A percentile compares a stretch with the other conserved stretches of the same genome.
Evolutionary conservation across 805 yeast genomes (phyloP).

Genomic region (Starmera quercuum): DNA sequence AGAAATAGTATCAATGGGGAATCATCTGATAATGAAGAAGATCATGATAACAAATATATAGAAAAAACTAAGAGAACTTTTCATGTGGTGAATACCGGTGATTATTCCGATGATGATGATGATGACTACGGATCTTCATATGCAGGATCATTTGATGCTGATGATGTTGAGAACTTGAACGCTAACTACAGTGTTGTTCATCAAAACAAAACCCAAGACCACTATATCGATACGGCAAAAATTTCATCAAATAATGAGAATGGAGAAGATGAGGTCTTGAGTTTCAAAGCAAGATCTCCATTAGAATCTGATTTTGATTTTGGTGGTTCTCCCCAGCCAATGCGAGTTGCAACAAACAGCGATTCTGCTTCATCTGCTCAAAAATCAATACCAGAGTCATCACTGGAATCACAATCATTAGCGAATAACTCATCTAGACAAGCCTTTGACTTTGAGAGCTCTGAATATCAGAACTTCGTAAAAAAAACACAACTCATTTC

Average conservation of each 20-base stretch:
- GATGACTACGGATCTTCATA: constrained; percentile 2
- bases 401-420: not conserved
- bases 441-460: not conserved
- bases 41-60: not conserved
- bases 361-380: constrained; percentile 3
- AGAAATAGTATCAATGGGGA: too few species aligned
- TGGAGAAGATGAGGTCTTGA: constrained; percentile 20
- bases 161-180: constrained; percentile 4
- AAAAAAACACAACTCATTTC: constrained; percentile 1
- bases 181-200: constrained; percentile 10
- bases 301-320: constrained; percentile 20
- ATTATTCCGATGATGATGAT: constrained; percentile 13
- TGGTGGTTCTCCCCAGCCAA: constrained; percentile 7
- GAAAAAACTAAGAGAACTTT: constrained; percentile 7
- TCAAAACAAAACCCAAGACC: constrained; percentile 4
- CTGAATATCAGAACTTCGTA: not conserved
- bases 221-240: not conserved
- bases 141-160: constrained; percentile 6
- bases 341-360: constrained; percentile 17
- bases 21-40: constrained; percentile 2
- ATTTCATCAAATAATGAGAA: constrained; percentile 4
- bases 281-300: constrained; percentile 28
- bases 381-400: not conserved
- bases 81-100: constrained; percentile 21
- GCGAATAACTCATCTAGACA: not conserved